Evolutionary conservation across 306 rosid genomes (phyloP).

Genomic region (Herpetospermum pedunculosum): DNA sequence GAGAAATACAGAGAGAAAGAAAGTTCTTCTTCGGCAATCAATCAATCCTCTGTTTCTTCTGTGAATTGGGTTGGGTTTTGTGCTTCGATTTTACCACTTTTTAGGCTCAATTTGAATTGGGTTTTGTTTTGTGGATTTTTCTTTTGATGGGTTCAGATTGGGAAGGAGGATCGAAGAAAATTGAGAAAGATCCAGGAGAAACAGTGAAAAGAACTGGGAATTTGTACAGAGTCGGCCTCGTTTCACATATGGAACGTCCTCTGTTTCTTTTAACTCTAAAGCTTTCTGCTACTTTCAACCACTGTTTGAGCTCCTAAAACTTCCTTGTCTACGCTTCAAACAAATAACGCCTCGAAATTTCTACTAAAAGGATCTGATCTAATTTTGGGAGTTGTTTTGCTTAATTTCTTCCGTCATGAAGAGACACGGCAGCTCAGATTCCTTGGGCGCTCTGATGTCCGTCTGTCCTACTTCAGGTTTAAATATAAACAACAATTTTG

Average conservation of each 20-base stretch:
- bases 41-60: not conserved
- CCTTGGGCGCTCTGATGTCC: constrained; percentile 34
- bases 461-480: constrained; percentile 46
- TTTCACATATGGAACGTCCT: not conserved
- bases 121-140: not conserved
- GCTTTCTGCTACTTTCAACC: not conserved
- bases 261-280: not conserved
- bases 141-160: constrained; percentile 8
- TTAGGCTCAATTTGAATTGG: not conserved
- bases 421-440: constrained; percentile 34
- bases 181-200: constrained; percentile 11
- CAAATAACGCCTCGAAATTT: not conserved
- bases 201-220: not conserved
- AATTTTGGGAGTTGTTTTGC: not conserved
- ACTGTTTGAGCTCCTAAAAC: not conserved
- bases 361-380: not conserved
- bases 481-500: not conserved
- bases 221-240: not conserved
- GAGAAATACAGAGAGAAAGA: not conserved
- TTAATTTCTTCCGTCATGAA: constrained; percentile 24
- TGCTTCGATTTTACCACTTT: not conserved
- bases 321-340: not conserved
- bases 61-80: not conserved
- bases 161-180: not conserved
- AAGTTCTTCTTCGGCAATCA: not conserved